Evolutionary conservation across 1,139 yeast species (phyloP), one percentile per base, ranked within the genome.

Genomic region (Zygoascus hellenicus): DNA sequence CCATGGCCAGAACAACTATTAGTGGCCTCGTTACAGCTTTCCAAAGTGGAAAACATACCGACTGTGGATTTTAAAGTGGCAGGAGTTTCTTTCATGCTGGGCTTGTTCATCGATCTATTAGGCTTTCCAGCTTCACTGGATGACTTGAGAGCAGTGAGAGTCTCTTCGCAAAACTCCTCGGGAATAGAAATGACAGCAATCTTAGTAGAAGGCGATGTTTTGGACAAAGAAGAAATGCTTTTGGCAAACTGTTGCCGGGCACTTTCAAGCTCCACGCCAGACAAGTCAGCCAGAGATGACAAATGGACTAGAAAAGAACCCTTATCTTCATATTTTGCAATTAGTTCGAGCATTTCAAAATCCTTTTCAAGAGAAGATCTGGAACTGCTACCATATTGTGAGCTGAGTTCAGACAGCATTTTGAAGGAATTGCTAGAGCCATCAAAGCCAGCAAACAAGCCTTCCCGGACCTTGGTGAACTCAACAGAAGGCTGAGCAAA

Each of bases 1-100:
- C 92, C 92, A 57, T 78, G 87, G 38, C 76, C 74, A 28, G 77
- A 74, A 66, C 92, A 83, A 46, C 69, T 67, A 50, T 71, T 64
- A 16, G 90, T 82, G 31, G 71, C 64, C 11, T 65, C 68, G 49
- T 71, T 66, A 64, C 92, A 83, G 14, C 73, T 68, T 45, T 74
- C 79, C 58, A 77, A 73, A 22, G 79, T 64, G 11, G 22, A 11
- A 28, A 46, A 48, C 10, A 46, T 47, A 14, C 38, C 26, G 9
- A 31, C 28, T 5, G 33, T 16, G 10, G 35, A n/a, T 22, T 22
- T 22, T 7, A 22, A 22, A 5, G 26, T 22, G 6, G 7, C 26
- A 22, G 26, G 9, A n/a, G 31, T 10, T 5, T 19, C 19, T 17
- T 34, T 37, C 29, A 16, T 22, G 26, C 37, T 19, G 7, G 26